Percentiles rank a stretch among this genome's conserved stretches.
Evolutionary conservation across 2,329 filamentous ascomycete genomes (phyloP).

Genomic region (Saccharata proteae): DNA sequence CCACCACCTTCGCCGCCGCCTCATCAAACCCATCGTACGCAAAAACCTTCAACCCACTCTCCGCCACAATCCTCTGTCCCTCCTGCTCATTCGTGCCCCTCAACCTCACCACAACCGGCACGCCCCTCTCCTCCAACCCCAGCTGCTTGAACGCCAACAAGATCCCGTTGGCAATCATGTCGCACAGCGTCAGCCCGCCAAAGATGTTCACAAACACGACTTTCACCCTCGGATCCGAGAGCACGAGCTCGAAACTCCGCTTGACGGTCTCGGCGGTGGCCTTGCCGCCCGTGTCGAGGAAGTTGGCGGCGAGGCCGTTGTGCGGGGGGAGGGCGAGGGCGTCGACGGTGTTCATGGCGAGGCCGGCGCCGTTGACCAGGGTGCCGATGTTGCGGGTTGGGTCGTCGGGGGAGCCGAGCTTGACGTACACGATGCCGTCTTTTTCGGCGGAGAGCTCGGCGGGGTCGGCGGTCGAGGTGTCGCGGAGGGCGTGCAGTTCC

Average conservation of each 20-base stretch:
- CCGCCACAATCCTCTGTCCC: constrained; percentile 56
- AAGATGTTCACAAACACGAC: constrained; percentile 64
- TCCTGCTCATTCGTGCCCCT: constrained; percentile 62
- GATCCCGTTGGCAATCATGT: constrained; percentile 71
- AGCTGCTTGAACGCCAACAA: constrained; percentile 61
- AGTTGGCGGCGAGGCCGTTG: constrained; percentile 64
- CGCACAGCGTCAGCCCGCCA: constrained; percentile 57
- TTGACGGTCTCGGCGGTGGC: constrained; percentile 73
- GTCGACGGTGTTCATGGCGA: constrained; percentile 87
- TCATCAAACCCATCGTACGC: constrained; percentile 67
- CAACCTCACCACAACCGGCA: constrained; percentile 67
- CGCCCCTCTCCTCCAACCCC: constrained; percentile 37
- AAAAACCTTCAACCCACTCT: constrained; percentile 55
- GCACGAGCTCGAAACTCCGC: constrained; percentile 60
- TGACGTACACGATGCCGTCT: constrained; percentile 70
- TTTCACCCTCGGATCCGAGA: constrained; percentile 58
- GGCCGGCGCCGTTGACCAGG: constrained; percentile 75
- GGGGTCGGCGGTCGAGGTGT: constrained; percentile 38
- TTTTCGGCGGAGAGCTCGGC: constrained; percentile 52
- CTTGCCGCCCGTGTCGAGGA: constrained; percentile 82
- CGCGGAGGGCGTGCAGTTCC: constrained; percentile 47
- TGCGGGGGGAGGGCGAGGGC: constrained; percentile 46
- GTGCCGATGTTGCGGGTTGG: constrained; percentile 58
- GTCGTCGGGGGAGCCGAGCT: constrained; percentile 30
- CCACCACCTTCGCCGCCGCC: constrained; percentile 55